Conservation (phyloP, 306 rosid genomes). For the Calophaca sinica region DNA sequence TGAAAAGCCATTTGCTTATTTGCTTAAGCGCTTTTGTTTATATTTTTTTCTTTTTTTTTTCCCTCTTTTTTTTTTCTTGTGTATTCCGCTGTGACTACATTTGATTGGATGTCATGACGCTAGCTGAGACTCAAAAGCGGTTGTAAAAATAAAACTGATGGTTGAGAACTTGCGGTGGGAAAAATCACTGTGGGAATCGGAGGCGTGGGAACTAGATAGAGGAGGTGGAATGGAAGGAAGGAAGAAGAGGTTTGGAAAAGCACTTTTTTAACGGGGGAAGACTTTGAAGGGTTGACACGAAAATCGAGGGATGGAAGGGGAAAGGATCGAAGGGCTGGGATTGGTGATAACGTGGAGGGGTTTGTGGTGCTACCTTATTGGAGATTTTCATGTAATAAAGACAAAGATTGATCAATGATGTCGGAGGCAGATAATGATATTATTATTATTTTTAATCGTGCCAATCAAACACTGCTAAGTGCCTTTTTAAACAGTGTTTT, state of each 20-base stretch:
- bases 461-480: constrained; percentile 23
- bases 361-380: constrained; percentile 54
- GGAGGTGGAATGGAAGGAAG: background rate
- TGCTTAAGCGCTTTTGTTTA: no score
- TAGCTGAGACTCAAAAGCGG: background rate
- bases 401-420: constrained; percentile 48
- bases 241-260: constrained; percentile 38
- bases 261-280: constrained; percentile 4
- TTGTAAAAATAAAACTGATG: background rate
- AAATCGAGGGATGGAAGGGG: constrained; percentile 14
- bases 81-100: background rate
- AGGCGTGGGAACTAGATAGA: background rate
- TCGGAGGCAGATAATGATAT: constrained; percentile 36
- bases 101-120: background rate
- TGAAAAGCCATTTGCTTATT: constrained; percentile 61
- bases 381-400: constrained; percentile 48
- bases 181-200: background rate
- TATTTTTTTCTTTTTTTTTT: background rate
- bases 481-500: background rate
- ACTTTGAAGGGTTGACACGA: constrained; percentile 42
- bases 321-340: constrained; percentile 48
- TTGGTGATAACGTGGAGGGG: constrained; percentile 50
- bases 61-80: background rate
- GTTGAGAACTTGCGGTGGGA: background rate
- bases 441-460: constrained; percentile 8